A percentile compares a stretch with the other conserved stretches of the same genome.
These are phyloP conservation scores for Magnaporthiopsis poae DNA, from an alignment of 2,329 filamentous ascomycete species.

Conservation along the genomic window DNA sequence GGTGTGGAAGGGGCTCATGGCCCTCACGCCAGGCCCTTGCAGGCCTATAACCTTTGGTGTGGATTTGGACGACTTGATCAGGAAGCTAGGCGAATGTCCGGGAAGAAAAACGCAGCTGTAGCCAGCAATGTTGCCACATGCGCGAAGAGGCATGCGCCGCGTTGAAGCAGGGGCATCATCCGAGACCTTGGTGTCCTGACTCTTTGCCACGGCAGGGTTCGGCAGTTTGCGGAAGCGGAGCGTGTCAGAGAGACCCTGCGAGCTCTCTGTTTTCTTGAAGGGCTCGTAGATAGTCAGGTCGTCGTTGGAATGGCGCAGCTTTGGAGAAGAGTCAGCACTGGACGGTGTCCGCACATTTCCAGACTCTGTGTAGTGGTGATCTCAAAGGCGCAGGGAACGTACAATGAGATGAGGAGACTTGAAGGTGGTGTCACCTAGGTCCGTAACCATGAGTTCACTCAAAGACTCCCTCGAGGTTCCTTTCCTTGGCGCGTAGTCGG, in stretches of 20 bases:
- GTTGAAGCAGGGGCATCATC: slow-evolving; percentile 33
- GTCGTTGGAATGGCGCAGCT: slow-evolving; percentile 70
- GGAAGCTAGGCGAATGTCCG: slow-evolving; percentile 67
- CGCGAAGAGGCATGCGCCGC: slow-evolving; percentile 40
- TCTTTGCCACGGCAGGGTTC: slow-evolving; percentile 57
- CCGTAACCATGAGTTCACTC: slow-evolving; percentile 70
- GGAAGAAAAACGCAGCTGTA: slow-evolving; percentile 76
- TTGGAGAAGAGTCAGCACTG: slow-evolving; percentile 9
- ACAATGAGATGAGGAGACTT: slow-evolving; percentile 74
- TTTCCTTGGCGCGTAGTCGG: slow-evolving; percentile 60
- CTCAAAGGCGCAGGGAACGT: too few relatives aligned
- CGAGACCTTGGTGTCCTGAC: slow-evolving; percentile 34
- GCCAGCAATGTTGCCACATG: slow-evolving; percentile 58
- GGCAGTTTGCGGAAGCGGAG: slow-evolving; percentile 68
- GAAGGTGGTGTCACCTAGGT: slow-evolving; percentile 66
- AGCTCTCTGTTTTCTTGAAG: slow-evolving; percentile 39
- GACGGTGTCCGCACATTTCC: not conserved
- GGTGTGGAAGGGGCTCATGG: slow-evolving; percentile 68
- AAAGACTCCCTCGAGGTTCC: slow-evolving; percentile 63
- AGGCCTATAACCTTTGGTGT: slow-evolving; percentile 65
- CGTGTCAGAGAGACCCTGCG: slow-evolving; percentile 39
- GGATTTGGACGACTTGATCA: slow-evolving; percentile 73
- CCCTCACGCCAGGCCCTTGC: slow-evolving; percentile 56
- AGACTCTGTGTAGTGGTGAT: too few relatives aligned
- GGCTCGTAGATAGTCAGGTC: slow-evolving; percentile 85